Percentiles rank a stretch among this genome's conserved stretches.
Conservation (phyloP, 768 basidiomycete species). For the Lactarius deliciosus region DNA sequence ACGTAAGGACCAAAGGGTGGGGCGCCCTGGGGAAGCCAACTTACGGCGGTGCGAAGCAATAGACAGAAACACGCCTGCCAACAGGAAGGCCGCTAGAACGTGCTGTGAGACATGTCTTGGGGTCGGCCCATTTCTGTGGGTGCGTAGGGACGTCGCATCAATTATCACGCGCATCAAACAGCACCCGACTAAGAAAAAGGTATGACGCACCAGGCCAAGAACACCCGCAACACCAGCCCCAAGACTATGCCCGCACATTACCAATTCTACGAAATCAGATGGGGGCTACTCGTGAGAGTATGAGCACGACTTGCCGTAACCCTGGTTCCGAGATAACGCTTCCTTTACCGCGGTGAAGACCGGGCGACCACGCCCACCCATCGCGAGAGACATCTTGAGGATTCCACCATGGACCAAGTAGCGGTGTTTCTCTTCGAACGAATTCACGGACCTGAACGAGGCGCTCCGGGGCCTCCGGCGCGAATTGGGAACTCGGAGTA, state of each 20-base stretch:
- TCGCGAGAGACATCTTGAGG: slow-evolving; percentile 71
- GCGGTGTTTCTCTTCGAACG: slow-evolving; percentile 31
- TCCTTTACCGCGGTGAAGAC: slow-evolving; percentile 73
- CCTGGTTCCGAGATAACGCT: slow-evolving; percentile 65
- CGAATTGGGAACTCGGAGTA: background rate
- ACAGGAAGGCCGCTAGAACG: slow-evolving; percentile 68
- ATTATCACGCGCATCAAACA: slow-evolving; percentile 17
- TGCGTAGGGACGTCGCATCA: background rate
- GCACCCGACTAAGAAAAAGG: slow-evolving; percentile 6
- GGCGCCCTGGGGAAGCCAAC: slow-evolving; percentile 33
- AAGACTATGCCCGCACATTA: slow-evolving; percentile 80
- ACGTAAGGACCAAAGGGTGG: slow-evolving; percentile 2
- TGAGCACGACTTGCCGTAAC: slow-evolving; percentile 56
- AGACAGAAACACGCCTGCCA: slow-evolving; percentile 65
- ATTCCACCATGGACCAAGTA: slow-evolving; percentile 82
- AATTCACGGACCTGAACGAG: slow-evolving; percentile 26
- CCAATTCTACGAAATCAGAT: slow-evolving; percentile 48
- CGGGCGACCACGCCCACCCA: slow-evolving; percentile 75
- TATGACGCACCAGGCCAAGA: slow-evolving; percentile 59
- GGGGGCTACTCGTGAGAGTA: background rate
- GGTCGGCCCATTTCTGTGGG: slow-evolving; percentile 81
- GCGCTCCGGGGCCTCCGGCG: slow-evolving; percentile 20
- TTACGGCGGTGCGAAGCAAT: slow-evolving; percentile 79
- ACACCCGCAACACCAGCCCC: slow-evolving; percentile 80
- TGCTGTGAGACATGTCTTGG: slow-evolving; percentile 67